Evolutionary conservation across 257 asterid genomes (phyloP).

Genomic region (Nicotiana paniculata): DNA sequence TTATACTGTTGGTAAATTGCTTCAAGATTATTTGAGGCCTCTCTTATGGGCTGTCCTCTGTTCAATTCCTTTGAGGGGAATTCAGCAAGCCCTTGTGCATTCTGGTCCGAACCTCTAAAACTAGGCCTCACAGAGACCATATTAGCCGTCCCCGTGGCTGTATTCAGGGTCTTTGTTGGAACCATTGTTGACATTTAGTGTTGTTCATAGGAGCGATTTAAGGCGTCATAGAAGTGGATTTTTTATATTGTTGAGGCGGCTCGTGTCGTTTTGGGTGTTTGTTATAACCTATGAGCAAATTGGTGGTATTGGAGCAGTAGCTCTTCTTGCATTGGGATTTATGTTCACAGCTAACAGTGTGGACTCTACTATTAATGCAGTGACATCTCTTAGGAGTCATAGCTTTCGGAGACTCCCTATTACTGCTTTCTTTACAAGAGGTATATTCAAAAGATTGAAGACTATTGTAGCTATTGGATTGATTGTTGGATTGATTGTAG

Average conservation of each 20-base stretch:
- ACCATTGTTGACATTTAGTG: slow-evolving; percentile 52
- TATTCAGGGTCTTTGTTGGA: slow-evolving; percentile 67
- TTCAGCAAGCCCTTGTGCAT: slow-evolving; percentile 80
- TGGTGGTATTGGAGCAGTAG: slow-evolving; percentile 56
- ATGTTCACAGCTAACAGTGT: slow-evolving; percentile 54
- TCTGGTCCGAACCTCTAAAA: slow-evolving; percentile 80
- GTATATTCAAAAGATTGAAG: slow-evolving; percentile 55
- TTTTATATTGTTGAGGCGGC: slow-evolving; percentile 64
- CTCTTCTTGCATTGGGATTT: slow-evolving; percentile 58
- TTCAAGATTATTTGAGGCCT: slow-evolving; percentile 80
- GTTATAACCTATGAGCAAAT: slow-evolving; percentile 72
- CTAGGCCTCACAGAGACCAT: slow-evolving; percentile 86
- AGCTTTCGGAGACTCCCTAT: slow-evolving; percentile 64
- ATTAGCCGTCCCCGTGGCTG: slow-evolving; percentile 70
- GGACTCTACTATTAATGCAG: slow-evolving; percentile 64
- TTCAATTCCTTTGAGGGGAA: slow-evolving; percentile 84
- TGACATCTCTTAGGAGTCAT: slow-evolving; percentile 59
- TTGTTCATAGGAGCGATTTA: slow-evolving; percentile 35
- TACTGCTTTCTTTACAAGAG: slow-evolving; percentile 62
- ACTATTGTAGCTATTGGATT: slow-evolving; percentile 78
- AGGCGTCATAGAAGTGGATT: slow-evolving; percentile 62
- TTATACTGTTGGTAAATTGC: slow-evolving; percentile 63
- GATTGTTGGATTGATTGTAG: slow-evolving; percentile 66
- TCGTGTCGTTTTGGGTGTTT: slow-evolving; percentile 80
- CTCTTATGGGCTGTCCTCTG: slow-evolving; percentile 92